Conservation (phyloP, 441 rosid genomes). For the Aleurites moluccanus region DNA sequence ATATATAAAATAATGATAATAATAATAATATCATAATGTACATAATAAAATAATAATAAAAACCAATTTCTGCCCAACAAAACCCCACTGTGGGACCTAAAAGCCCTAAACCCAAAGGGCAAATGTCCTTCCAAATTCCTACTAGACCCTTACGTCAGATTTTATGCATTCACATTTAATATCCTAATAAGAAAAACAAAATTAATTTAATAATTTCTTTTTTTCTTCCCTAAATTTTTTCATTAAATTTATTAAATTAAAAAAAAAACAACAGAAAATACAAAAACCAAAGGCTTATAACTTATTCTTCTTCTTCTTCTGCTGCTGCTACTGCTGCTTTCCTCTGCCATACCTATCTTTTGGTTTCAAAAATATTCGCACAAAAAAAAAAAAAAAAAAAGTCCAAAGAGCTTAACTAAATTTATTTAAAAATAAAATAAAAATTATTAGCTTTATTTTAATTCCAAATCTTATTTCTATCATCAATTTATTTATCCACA, state of each 20-base stretch:
- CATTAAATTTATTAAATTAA: neutral
- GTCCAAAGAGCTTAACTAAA: neutral
- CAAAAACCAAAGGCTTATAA: conserved; percentile 2
- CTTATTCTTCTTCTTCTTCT: conserved; percentile 25
- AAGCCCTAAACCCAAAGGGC: neutral
- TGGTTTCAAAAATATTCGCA: conserved; percentile 1
- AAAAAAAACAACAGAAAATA: conserved; percentile 6
- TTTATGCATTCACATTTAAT: conserved; percentile 12
- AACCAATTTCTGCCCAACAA: neutral
- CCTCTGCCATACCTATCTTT: conserved; percentile 29
- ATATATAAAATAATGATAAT: no score
- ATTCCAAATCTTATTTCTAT: neutral
- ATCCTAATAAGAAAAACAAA: conserved; percentile 5
- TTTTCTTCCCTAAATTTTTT: conserved; percentile 15
- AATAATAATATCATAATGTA: no score
- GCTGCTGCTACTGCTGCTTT: neutral
- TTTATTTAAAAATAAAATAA: neutral
- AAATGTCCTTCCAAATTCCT: conserved; percentile 2
- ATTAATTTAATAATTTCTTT: neutral
- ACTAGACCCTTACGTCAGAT: conserved; percentile 21
- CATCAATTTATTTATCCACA: conserved; percentile 17
- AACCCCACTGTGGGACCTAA: neutral
- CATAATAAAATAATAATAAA: neutral
- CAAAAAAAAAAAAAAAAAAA: neutral
- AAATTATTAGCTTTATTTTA: neutral